These are phyloP conservation scores for Canavalia gladiata DNA, from an alignment of 306 rosid genomes.

Conservation along the genomic window DNA sequence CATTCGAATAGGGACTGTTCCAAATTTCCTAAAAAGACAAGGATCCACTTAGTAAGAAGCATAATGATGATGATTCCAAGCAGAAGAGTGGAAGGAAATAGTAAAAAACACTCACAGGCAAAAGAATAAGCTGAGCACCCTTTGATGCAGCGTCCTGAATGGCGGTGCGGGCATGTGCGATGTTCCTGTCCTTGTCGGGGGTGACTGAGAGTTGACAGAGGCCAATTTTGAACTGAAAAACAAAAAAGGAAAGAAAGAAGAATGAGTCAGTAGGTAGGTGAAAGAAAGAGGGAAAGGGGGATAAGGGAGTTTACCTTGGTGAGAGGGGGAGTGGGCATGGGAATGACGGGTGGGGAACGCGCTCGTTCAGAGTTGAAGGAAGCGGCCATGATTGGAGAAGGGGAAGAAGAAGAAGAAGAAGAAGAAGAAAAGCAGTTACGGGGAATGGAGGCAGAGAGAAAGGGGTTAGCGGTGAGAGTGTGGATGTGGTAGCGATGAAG, in stretches of 20 bases:
- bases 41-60: background rate
- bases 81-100: background rate
- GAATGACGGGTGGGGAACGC: constrained; percentile 77
- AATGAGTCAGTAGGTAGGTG: background rate
- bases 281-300: background rate
- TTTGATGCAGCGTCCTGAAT: constrained; percentile 79
- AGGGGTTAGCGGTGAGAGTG: background rate
- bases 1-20: constrained; percentile 93
- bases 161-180: constrained; percentile 79
- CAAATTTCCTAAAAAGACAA: constrained; percentile 78
- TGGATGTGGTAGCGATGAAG: constrained; percentile 31
- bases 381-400: constrained; percentile 68
- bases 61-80: no score
- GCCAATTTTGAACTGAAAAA: constrained; percentile 78
- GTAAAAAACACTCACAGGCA: constrained; percentile 68
- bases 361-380: constrained; percentile 71
- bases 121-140: constrained; percentile 85
- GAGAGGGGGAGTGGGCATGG: constrained; percentile 73
- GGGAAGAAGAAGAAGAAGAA: constrained; percentile 31
- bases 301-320: constrained; percentile 60
- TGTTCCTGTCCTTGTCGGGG: constrained; percentile 81
- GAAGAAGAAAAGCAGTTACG: constrained; percentile 36
- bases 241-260: background rate
- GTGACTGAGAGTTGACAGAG: constrained; percentile 87
- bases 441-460: constrained; percentile 28